phyloP scores from a whole-genome alignment of 2,329 filamentous ascomycete species.

The Penicillium sclerotiorum region DNA sequence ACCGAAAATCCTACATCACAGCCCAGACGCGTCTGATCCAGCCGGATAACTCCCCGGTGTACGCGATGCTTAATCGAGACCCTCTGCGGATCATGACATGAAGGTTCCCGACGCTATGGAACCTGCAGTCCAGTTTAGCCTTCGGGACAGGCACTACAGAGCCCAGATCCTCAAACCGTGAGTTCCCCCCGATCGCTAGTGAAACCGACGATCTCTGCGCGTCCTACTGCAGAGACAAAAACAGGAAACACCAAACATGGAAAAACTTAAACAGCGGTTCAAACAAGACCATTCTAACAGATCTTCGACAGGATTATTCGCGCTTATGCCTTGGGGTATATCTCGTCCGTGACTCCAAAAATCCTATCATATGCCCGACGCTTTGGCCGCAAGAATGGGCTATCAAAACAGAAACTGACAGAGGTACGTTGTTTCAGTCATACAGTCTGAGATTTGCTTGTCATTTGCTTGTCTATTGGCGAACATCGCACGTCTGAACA shows the following conservation, averaged over 20 bases:
- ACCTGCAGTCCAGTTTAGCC: constrained; percentile 22
- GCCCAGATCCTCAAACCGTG: constrained; percentile 37
- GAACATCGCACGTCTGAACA: background rate
- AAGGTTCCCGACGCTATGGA: constrained; percentile 30
- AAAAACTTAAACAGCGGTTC: background rate
- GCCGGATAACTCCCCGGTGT: constrained; percentile 9
- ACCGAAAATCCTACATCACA: constrained; percentile 1
- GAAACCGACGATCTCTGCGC: constrained; percentile 1
- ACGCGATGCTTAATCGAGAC: constrained; percentile 23
- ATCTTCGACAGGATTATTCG: constrained; percentile 41
- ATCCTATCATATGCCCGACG: constrained; percentile 43
- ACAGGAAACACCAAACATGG: background rate
- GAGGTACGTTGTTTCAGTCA: constrained; percentile 35
- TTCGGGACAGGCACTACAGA: constrained; percentile 25
- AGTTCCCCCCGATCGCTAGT: constrained; percentile 24
- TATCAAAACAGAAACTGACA: constrained; percentile 35
- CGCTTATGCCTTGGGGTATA: constrained; percentile 53
- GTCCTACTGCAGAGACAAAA: background rate
- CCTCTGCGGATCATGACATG: constrained; percentile 29
- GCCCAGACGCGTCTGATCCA: constrained; percentile 1
- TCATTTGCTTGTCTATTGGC: background rate
- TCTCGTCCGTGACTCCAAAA: constrained; percentile 51
- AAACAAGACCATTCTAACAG: constrained; percentile 4
- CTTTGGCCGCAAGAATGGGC: constrained; percentile 36
- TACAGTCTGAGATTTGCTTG: background rate